Evolutionary conservation across 441 rosid genomes (phyloP).

Genomic region (Brassica balearica): DNA sequence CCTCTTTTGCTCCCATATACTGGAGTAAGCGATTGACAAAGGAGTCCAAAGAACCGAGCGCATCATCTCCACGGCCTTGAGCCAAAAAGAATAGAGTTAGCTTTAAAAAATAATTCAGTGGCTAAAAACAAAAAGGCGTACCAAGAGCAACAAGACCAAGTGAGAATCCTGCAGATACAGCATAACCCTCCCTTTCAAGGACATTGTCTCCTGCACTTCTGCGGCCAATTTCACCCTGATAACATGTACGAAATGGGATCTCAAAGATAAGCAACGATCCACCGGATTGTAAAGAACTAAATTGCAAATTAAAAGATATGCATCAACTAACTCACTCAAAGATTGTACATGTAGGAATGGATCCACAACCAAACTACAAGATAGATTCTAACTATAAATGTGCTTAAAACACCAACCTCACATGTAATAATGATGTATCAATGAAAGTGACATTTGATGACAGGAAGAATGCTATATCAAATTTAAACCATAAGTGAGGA

Average conservation of each 20-base stretch:
- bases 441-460: background rate
- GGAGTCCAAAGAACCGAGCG: slow-evolving; percentile 77
- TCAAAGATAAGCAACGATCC: slow-evolving; percentile 32
- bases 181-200: slow-evolving; percentile 99
- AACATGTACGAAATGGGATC: slow-evolving; percentile 37
- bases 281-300: slow-evolving; percentile 16
- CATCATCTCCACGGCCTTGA: slow-evolving; percentile 92
- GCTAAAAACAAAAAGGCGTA: slow-evolving; percentile 45
- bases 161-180: slow-evolving; percentile 97
- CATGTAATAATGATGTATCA: too few species aligned
- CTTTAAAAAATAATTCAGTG: slow-evolving; percentile 4
- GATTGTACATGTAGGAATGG: background rate
- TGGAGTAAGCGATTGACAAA: slow-evolving; percentile 82
- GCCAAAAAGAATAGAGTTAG: slow-evolving; percentile 39
- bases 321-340: slow-evolving; percentile 18
- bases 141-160: slow-evolving; percentile 98
- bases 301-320: slow-evolving; percentile 15
- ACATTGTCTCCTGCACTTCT: slow-evolving; percentile 99
- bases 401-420: too few species aligned
- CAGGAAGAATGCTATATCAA: slow-evolving; percentile 21
- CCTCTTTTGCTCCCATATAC: slow-evolving; percentile 93
- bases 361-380: slow-evolving; percentile 11
- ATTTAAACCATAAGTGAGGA: slow-evolving; percentile 20
- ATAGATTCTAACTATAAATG: too few species aligned
- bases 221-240: slow-evolving; percentile 94